Conservation (phyloP, 345 rosid species). For the Xanthoceras sorbifolium region DNA sequence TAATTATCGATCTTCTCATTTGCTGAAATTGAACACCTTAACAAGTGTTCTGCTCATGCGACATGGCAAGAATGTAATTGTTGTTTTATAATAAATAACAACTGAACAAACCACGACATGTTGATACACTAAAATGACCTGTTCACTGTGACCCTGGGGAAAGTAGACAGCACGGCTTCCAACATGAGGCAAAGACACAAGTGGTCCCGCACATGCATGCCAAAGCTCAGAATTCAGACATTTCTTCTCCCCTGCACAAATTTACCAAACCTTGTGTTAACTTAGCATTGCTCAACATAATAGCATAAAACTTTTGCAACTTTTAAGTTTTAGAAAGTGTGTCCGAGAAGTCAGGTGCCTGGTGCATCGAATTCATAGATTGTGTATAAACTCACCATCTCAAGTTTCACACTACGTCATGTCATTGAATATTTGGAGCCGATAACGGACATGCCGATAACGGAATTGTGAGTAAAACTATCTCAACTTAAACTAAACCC, state of each 20-base stretch:
- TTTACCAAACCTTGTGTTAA: not conserved
- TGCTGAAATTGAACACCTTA: not conserved
- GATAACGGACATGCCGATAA: not conserved
- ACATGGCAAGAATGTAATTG: not conserved
- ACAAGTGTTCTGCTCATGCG: not conserved
- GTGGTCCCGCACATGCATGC: slow-evolving; percentile 98
- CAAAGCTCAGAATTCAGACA: slow-evolving; percentile 83
- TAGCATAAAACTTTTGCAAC: not conserved
- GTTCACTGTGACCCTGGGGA: slow-evolving; percentile 97
- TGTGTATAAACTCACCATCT: not conserved
- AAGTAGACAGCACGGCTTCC: slow-evolving; percentile 91
- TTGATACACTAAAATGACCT: slow-evolving; percentile 43
- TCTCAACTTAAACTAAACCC: not conserved
- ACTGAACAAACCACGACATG: not conserved
- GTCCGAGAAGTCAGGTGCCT: not conserved
- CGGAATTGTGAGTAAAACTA: not conserved
- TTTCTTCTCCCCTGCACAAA: slow-evolving; percentile 70
- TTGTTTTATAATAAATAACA: not conserved
- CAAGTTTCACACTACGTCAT: not conserved
- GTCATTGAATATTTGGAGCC: not conserved
- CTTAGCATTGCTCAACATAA: not conserved
- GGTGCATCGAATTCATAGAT: not conserved
- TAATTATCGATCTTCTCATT: not conserved
- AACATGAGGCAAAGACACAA: slow-evolving; percentile 77
- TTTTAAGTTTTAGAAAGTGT: not conserved